Evolutionary conservation across 169 alveolate genomes (phyloP).

Genomic region (Eimeria falciformis): DNA sequence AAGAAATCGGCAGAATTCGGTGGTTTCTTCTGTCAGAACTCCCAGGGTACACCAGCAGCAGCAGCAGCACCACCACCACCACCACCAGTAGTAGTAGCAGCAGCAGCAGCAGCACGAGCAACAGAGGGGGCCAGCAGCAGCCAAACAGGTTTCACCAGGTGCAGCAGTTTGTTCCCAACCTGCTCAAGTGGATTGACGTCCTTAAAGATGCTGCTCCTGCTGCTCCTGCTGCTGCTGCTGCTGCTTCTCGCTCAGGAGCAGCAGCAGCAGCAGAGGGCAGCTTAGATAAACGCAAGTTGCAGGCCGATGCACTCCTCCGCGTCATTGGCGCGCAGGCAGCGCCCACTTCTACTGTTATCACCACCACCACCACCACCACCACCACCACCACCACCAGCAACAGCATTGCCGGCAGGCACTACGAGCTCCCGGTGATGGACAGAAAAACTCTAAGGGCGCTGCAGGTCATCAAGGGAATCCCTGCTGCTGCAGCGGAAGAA

Average conservation of each 20-base stretch:
- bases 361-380: neutral
- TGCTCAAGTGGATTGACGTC: conserved; percentile 59
- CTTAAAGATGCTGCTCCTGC: neutral
- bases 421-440: neutral
- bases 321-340: neutral
- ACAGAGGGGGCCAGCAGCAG: too few relatives aligned
- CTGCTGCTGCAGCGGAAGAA: neutral
- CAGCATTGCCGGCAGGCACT: neutral
- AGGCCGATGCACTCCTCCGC: neutral
- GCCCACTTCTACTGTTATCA: neutral
- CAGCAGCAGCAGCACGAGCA: too few relatives aligned
- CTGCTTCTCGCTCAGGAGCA: neutral
- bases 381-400: neutral
- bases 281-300: neutral
- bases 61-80: neutral
- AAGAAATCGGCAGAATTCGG: conserved; percentile 89
- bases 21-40: conserved; percentile 87
- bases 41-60: conserved; percentile 56
- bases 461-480: neutral
- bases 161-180: conserved; percentile 45
- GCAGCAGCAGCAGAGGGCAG: too few relatives aligned
- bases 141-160: conserved; percentile 34
- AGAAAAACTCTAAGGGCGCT: neutral
- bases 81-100: neutral
- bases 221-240: neutral